Evolutionary conservation across 176 grass and related monocot species (phyloP).

Genomic region (Luzula sylvatica): DNA sequence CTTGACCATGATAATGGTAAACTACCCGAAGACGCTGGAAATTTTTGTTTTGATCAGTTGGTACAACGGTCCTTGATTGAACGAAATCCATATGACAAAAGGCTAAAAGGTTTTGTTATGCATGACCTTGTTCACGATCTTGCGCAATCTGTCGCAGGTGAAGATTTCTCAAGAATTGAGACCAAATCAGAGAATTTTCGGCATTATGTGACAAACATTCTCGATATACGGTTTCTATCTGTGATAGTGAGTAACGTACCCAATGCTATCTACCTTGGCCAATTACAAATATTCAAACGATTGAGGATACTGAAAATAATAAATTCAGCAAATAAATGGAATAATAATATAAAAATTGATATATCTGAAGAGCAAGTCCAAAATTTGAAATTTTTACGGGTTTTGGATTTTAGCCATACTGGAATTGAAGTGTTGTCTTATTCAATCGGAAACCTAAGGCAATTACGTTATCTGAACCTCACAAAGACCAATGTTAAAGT

Average conservation of each 20-base stretch:
- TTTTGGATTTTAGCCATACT: constrained; percentile 8
- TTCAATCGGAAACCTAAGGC: constrained; percentile 10
- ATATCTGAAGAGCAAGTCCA: not conserved
- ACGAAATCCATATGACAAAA: not conserved
- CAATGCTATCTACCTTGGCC: not conserved
- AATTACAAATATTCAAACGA: not conserved
- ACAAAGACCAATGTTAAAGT: not conserved
- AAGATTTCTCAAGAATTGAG: constrained; percentile 1
- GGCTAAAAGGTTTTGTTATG: not conserved
- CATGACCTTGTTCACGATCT: constrained; percentile 26
- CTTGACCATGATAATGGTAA: not conserved
- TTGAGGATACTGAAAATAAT: constrained; percentile 10
- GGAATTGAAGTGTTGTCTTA: not conserved
- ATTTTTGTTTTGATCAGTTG: constrained; percentile 7
- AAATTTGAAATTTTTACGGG: constrained; percentile 5
- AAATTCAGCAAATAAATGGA: not conserved
- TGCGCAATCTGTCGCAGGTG: constrained; percentile 6
- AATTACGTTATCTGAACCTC: constrained; percentile 12
- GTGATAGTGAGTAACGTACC: not conserved
- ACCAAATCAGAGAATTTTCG: not conserved
- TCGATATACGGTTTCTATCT: not conserved
- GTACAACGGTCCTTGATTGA: constrained; percentile 17
- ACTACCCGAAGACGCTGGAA: not conserved
- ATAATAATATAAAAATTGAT: not conserved
- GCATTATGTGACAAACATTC: not conserved